Evolutionary conservation across 768 basidiomycete species (phyloP).

Genomic region (Saitozyma sp.): DNA sequence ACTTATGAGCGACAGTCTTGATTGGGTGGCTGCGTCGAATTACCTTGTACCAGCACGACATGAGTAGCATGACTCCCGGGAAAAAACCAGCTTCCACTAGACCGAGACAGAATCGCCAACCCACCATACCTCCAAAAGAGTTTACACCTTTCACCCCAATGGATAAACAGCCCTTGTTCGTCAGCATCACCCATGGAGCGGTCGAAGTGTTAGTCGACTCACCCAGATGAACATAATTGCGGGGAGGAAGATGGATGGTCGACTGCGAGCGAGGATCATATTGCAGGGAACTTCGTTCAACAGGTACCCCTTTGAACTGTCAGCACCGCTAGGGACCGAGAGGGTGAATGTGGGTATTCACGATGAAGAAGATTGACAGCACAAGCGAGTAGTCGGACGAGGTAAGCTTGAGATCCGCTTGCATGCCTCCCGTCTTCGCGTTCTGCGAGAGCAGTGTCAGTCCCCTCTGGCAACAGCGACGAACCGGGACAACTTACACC

Average conservation of each 20-base stretch:
- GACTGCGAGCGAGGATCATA: slow-evolving; percentile 33
- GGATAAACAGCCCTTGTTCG: background rate
- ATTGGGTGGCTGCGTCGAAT: too few species aligned
- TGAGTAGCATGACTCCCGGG: slow-evolving; percentile 21
- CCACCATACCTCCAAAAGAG: slow-evolving; percentile 2
- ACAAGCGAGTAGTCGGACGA: slow-evolving; percentile 14
- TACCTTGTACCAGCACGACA: slow-evolving; percentile 42
- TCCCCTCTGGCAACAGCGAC: too few species aligned
- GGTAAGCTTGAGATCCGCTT: slow-evolving; percentile 1
- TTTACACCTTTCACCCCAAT: slow-evolving; percentile 1
- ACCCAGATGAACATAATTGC: slow-evolving; percentile 43
- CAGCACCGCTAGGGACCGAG: background rate
- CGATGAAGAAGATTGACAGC: slow-evolving; percentile 14
- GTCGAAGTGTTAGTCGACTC: too few species aligned
- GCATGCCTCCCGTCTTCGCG: slow-evolving; percentile 13
- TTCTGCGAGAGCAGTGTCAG: background rate
- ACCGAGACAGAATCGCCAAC: slow-evolving; percentile 2
- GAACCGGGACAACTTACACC: slow-evolving; percentile 8
- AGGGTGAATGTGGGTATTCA: background rate
- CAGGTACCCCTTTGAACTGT: slow-evolving; percentile 7
- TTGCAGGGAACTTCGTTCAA: slow-evolving; percentile 14
- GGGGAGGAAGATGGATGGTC: slow-evolving; percentile 44
- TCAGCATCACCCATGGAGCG: too few species aligned
- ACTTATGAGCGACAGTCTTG: too few species aligned
- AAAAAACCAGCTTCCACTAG: slow-evolving; percentile 19